These are phyloP conservation scores for Trypanosoma avium DNA, from an alignment of 208 protist genomes.

Conservation along the genomic window DNA sequence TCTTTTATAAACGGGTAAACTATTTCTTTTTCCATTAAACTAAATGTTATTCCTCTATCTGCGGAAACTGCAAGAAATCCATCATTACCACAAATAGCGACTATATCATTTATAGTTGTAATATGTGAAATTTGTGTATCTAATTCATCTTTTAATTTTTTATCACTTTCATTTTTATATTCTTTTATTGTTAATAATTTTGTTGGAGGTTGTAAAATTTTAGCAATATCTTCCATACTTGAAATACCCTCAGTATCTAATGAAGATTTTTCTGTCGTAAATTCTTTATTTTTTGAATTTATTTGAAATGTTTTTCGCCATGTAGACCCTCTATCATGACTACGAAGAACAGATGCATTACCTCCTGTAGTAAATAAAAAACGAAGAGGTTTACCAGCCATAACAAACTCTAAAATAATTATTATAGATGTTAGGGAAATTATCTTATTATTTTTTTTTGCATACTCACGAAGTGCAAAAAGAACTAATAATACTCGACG, in stretches of 20 bases:
- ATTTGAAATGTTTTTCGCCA: conserved; percentile 37
- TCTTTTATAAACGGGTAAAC: conserved; percentile 9
- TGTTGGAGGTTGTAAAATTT: too few species aligned
- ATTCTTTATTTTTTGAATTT: background rate
- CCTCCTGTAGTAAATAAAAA: conserved; percentile 67
- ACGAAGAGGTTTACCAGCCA: conserved; percentile 25
- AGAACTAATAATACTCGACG: conserved; percentile 23
- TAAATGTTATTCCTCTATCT: conserved; percentile 67
- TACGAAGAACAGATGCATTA: conserved; percentile 56
- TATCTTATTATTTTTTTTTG: background rate
- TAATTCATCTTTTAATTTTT: background rate
- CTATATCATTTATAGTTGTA: conserved; percentile 35
- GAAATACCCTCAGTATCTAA: background rate
- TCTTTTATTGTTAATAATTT: conserved; percentile 5
- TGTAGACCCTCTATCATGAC: conserved; percentile 56
- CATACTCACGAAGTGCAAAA: conserved; percentile 12
- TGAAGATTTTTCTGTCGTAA: too few species aligned
- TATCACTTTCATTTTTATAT: background rate
- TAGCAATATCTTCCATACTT: conserved; percentile 20
- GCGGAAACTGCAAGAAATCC: conserved; percentile 63
- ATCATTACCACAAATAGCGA: conserved; percentile 46
- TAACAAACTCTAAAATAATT: conserved; percentile 17
- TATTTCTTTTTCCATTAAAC: conserved; percentile 15
- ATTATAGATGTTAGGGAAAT: conserved; percentile 18
- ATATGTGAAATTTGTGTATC: conserved; percentile 19